Percentiles rank a stretch among this genome's conserved stretches.
These are phyloP conservation scores for Xanthoconium stramineum DNA, from an alignment of 768 basidiomycete genomes.

Conservation along the genomic window DNA sequence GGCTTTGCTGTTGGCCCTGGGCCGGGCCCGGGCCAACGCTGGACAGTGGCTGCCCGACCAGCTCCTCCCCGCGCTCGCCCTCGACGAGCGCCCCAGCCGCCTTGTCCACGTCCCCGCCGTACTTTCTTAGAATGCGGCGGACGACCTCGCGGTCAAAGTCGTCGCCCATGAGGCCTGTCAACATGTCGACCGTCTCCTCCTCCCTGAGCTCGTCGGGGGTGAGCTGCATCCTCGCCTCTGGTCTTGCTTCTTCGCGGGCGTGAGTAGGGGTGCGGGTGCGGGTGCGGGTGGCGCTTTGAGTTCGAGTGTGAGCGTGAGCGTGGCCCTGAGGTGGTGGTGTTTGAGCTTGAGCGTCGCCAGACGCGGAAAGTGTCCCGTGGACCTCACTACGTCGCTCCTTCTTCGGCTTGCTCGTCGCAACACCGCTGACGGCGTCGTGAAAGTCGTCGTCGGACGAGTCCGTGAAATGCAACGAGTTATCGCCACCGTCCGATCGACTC, in stretches of 20 bases:
- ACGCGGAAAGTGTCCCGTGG: neutral
- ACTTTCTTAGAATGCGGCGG: conserved; percentile 55
- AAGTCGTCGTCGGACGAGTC: conserved; percentile 17
- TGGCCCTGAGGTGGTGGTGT: too few species aligned
- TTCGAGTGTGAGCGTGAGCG: too few species aligned
- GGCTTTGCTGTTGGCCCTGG: neutral
- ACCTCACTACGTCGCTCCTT: too few species aligned
- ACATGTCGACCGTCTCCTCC: conserved; percentile 30
- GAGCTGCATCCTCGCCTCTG: conserved; percentile 14
- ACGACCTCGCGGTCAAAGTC: conserved; percentile 43
- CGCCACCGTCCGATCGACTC: neutral
- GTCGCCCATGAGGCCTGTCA: conserved; percentile 40
- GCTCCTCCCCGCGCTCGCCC: conserved; percentile 46
- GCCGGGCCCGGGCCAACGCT: neutral
- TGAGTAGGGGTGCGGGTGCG: neutral
- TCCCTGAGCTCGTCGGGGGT: conserved; percentile 26
- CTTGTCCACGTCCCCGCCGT: conserved; percentile 55
- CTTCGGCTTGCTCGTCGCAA: too few species aligned
- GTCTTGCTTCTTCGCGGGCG: neutral
- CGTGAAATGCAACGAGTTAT: conserved; percentile 16
- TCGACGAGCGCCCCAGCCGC: conserved; percentile 52
- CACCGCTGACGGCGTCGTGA: neutral
- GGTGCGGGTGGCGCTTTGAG: neutral
- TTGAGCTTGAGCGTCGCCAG: neutral
- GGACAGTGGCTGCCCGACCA: neutral